Evolutionary conservation across 257 asterid genomes (phyloP).

Genomic region (Cordia subcordata): DNA sequence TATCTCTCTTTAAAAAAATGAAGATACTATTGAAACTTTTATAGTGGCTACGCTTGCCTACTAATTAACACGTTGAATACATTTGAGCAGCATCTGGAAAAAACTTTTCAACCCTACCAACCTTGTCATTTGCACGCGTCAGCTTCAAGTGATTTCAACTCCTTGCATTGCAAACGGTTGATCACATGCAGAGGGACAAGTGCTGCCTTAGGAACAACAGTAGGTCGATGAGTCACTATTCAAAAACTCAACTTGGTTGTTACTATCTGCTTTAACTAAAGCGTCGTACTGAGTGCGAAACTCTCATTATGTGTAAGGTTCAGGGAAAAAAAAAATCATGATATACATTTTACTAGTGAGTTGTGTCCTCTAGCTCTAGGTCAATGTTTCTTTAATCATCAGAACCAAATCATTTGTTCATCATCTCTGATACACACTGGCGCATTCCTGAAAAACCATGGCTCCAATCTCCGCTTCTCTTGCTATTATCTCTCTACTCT

Average conservation of each 20-base stretch:
- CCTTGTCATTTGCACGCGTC: slow-evolving; percentile 2
- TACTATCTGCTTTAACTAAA: slow-evolving; percentile 3
- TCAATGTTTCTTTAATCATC: no score
- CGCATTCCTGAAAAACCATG: slow-evolving; percentile 38
- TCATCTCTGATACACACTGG: neutral
- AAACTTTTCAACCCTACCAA: slow-evolving; percentile 29
- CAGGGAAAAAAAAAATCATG: no score
- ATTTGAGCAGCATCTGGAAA: slow-evolving; percentile 16
- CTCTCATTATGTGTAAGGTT: no score
- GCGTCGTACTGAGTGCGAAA: no score
- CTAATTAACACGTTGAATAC: slow-evolving; percentile 30
- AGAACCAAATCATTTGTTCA: neutral
- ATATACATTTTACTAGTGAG: no score
- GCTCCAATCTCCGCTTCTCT: slow-evolving; percentile 25
- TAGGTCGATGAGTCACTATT: neutral
- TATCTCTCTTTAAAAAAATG: no score
- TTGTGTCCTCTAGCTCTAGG: no score
- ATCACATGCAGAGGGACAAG: slow-evolving; percentile 28
- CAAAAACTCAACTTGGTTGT: slow-evolving; percentile 15
- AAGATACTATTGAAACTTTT: neutral
- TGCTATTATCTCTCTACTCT: neutral
- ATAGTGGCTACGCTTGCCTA: slow-evolving; percentile 27
- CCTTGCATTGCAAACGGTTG: neutral
- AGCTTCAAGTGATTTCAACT: neutral
- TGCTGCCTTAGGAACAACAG: no score